Percentiles rank a stretch among this genome's conserved stretches.
Conservation (phyloP, 2,329 filamentous ascomycete species). For the Xylaria sp. region DNA sequence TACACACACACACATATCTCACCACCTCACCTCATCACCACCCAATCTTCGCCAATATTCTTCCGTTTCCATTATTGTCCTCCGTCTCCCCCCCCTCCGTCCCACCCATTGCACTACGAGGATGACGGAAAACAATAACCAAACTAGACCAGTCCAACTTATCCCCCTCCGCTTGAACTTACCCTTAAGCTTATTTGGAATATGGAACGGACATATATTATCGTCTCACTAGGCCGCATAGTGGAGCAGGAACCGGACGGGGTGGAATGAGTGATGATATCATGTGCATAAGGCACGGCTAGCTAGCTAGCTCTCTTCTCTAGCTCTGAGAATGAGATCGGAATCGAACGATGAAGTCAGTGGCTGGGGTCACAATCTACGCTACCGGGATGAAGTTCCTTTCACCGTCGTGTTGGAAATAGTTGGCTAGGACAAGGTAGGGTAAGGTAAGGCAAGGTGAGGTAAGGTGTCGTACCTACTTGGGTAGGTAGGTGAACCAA, state of each 20-base stretch:
- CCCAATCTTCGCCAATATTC: too few relatives aligned
- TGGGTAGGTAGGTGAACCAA: background rate
- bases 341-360: background rate
- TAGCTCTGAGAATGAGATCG: background rate
- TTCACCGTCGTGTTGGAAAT: background rate
- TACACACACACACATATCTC: background rate
- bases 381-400: background rate
- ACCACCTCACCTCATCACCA: background rate
- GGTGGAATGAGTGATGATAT: slow-evolving; percentile 4
- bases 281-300: background rate
- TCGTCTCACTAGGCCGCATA: too few relatives aligned
- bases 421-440: background rate
- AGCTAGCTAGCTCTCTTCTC: background rate
- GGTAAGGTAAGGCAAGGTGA: background rate
- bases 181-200: too few relatives aligned
- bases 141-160: too few relatives aligned
- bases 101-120: background rate
- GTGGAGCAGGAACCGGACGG: background rate
- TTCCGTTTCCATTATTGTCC: too few relatives aligned
- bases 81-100: too few relatives aligned
- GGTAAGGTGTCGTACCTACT: background rate
- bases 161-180: too few relatives aligned
- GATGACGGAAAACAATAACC: too few relatives aligned
- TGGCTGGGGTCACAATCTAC: background rate
- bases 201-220: too few relatives aligned